Percentiles rank a stretch among this genome's conserved stretches.
phyloP scores from a whole-genome alignment of 2,329 filamentous ascomycete species.

The Ascochyta pisi region DNA sequence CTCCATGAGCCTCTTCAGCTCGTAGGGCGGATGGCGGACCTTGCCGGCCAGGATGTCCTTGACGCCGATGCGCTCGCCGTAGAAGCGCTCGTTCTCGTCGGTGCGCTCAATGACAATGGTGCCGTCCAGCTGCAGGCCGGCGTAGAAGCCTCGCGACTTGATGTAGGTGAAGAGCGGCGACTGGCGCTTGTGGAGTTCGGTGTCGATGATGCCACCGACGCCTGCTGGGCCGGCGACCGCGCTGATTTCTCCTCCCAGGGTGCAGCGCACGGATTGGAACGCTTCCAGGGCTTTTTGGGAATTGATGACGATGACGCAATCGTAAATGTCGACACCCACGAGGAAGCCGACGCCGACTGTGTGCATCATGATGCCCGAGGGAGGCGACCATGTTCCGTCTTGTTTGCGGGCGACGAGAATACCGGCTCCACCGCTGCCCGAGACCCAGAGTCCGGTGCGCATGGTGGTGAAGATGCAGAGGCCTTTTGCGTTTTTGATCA shows the following conservation, averaged over 20 bases:
- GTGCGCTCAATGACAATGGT: slow-evolving; percentile 84
- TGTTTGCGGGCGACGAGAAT: slow-evolving; percentile 83
- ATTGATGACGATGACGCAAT: slow-evolving; percentile 93
- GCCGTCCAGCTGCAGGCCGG: slow-evolving; percentile 84
- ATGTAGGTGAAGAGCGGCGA: slow-evolving; percentile 83
- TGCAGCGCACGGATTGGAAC: slow-evolving; percentile 80
- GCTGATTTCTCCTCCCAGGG: slow-evolving; percentile 80
- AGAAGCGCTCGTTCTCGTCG: slow-evolving; percentile 90
- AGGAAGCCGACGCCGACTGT: slow-evolving; percentile 89
- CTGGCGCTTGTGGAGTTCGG: slow-evolving; percentile 70
- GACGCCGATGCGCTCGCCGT: slow-evolving; percentile 69
- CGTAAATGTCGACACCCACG: slow-evolving; percentile 92
- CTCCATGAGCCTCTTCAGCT: slow-evolving; percentile 71
- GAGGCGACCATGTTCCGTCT: slow-evolving; percentile 89
- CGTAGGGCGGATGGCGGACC: slow-evolving; percentile 62
- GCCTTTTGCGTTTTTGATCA: slow-evolving; percentile 88
- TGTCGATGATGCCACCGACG: slow-evolving; percentile 75
- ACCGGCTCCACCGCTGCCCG: slow-evolving; percentile 88
- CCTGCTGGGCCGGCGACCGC: slow-evolving; percentile 80
- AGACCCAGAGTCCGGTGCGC: slow-evolving; percentile 90
- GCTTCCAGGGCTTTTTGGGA: slow-evolving; percentile 82
- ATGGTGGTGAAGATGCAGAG: slow-evolving; percentile 95
- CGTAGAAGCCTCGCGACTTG: slow-evolving; percentile 88
- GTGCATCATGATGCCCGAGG: slow-evolving; percentile 88
- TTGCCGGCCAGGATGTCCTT: slow-evolving; percentile 69